Percentiles rank a stretch among this genome's conserved stretches.
Evolutionary conservation across 306 rosid genomes (phyloP).

Genomic region (Casuarina equisetifolia): DNA sequence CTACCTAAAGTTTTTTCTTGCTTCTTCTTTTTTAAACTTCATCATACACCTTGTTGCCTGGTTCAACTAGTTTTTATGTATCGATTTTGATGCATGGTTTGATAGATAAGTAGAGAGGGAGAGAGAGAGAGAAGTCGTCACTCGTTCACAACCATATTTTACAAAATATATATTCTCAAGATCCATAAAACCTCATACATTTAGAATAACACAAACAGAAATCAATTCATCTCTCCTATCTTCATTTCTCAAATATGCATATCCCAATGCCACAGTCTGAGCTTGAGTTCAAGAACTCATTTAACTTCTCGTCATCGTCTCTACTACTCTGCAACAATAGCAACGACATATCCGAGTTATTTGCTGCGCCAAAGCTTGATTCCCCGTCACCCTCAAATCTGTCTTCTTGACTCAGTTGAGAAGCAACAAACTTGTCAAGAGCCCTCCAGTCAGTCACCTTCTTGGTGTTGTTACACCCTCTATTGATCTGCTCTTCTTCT

Average conservation of each 20-base stretch:
- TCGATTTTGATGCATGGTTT: not conserved
- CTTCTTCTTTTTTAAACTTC: not conserved
- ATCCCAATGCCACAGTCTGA: conserved; percentile 86
- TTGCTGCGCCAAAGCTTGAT: conserved; percentile 46
- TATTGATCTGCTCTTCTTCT: conserved; percentile 33
- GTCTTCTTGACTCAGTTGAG: conserved; percentile 81
- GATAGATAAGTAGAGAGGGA: not conserved
- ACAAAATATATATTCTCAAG: conserved; percentile 42
- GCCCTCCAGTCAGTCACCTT: conserved; percentile 91
- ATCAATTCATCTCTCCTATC: conserved; percentile 24
- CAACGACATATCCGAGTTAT: conserved; percentile 47
- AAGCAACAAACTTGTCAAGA: conserved; percentile 94
- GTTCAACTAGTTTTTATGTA: not conserved
- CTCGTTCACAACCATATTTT: conserved; percentile 50
- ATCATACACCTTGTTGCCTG: not conserved
- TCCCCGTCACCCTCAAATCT: conserved; percentile 45
- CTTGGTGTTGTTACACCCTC: conserved; percentile 28
- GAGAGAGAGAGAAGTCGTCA: conserved; percentile 29
- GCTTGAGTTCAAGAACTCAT: conserved; percentile 54
- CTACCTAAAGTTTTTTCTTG: not conserved
- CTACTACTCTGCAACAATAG: conserved; percentile 50
- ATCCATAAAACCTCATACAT: conserved; percentile 33
- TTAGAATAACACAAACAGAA: conserved; percentile 28
- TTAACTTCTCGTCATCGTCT: conserved; percentile 51
- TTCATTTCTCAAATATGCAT: conserved; percentile 87